Evolutionary conservation across 495 filamentous ascomycete species (phyloP), one percentile per base, ranked within the genome.

Genomic region (Viridothelium virens): DNA sequence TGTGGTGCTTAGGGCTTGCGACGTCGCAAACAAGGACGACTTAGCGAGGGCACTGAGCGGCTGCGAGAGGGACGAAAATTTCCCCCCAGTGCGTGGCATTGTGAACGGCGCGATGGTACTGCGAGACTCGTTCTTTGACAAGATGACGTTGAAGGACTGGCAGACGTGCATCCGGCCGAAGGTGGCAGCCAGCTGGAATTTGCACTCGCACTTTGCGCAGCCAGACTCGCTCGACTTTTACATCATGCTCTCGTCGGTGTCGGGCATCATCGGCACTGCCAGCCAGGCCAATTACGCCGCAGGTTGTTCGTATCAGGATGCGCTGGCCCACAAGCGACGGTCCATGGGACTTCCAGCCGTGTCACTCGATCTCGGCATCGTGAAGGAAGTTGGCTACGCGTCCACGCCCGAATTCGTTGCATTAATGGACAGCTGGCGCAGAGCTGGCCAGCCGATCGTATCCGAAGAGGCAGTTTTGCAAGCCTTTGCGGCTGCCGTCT

Each of bases 201-300:
- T 68, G 12, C 67, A 68, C 63, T 16, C 56, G 31, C 3, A 18
- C 14, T 41, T 47, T 14, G 38, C 31, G 18, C n/a, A 25, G 3
- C 7, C n/a, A 3, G n/a, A 31, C 61, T n/a, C 33, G 16, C 67
- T 69, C 14, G 67, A 69, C 56, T 65, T 67, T 38, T 69, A 67
- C 56, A 25, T 67, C 53, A 62, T 62, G 16, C 62, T 69, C 33
- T 69, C 67, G 3, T 69, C 67, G 7, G 46, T 44, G 38, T 16
- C 39, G 14, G 65, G 56, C 38, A 56, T 63, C 38, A 14, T 67
- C 33, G 67, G 67, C 33, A 61, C 63, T 39, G 31, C 25, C 16
- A 56, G 33, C 25, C 67, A 69, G 56, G 53, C 67, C 37, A 63
- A 63, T 44, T 69, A 69, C 65, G 39, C 64, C 38, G 67, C 65